Evolutionary conservation across 768 basidiomycete genomes (phyloP).

Genomic region (Lentinula aciculospora): DNA sequence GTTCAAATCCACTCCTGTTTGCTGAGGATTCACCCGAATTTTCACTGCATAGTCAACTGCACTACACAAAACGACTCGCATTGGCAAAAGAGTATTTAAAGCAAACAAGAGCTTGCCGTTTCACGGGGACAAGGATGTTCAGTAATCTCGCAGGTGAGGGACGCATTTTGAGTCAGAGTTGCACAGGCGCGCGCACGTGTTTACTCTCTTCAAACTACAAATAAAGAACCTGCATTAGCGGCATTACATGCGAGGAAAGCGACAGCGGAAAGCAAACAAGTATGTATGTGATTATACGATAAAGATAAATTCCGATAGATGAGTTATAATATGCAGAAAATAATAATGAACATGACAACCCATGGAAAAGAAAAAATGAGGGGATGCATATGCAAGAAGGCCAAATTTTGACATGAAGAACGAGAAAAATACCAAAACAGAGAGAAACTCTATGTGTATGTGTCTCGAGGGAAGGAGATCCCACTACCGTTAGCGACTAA

Average conservation of each 20-base stretch:
- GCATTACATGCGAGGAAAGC: too few relatives aligned
- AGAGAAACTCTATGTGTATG: not conserved
- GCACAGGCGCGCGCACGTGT: not conserved
- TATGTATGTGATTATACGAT: not conserved
- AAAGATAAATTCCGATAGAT: not conserved
- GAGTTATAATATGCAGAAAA: not conserved
- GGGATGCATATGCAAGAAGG: not conserved
- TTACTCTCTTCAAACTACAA: not conserved
- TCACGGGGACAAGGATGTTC: constrained; percentile 92
- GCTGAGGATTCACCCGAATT: constrained; percentile 93
- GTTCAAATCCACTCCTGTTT: constrained; percentile 93
- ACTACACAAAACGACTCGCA: constrained; percentile 30
- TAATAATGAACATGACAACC: not conserved
- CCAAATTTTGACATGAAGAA: not conserved
- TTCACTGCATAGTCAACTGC: constrained; percentile 97
- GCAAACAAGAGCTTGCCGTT: constrained; percentile 50
- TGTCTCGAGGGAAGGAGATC: constrained; percentile 6
- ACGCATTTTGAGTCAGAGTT: constrained; percentile 44
- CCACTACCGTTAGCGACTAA: not conserved
- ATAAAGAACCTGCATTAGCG: too few relatives aligned
- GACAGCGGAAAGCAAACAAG: not conserved
- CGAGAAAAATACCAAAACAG: not conserved
- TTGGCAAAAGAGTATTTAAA: not conserved
- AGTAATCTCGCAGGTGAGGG: constrained; percentile 67
- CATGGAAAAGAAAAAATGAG: not conserved